Percentiles rank a stretch among this genome's conserved stretches.
Evolutionary conservation across 345 rosid genomes (phyloP).

Genomic region (Citrus hindsii): DNA sequence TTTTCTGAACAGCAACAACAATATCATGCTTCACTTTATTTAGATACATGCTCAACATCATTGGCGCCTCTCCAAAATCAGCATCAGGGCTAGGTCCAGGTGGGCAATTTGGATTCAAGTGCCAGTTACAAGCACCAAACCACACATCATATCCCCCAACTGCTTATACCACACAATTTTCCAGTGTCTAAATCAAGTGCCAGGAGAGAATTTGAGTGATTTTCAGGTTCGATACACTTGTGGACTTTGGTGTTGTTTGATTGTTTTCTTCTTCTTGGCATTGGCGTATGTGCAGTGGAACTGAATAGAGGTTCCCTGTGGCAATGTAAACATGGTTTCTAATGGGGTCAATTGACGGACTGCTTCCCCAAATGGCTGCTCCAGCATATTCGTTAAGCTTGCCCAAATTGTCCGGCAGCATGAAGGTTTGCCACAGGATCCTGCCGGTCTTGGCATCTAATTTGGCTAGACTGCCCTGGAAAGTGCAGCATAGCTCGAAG

Average conservation of each 20-base stretch:
- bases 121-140: conserved; percentile 23
- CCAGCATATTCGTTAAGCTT: conserved; percentile 21
- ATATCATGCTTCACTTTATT: conserved; percentile 16
- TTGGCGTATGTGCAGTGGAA: conserved; percentile 12
- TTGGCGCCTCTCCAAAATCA: conserved; percentile 33
- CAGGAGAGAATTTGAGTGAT: conserved; percentile 23
- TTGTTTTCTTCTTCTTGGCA: conserved; percentile 32
- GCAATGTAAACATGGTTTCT: conserved; percentile 31
- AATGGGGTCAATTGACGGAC: conserved; percentile 26
- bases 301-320: conserved; percentile 35
- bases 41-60: conserved; percentile 15
- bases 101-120: conserved; percentile 20
- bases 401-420: conserved; percentile 25
- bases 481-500: conserved; percentile 25
- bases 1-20: conserved; percentile 29
- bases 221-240: conserved; percentile 24
- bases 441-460: conserved; percentile 9
- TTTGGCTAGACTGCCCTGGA: conserved; percentile 27
- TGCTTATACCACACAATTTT: conserved; percentile 19
- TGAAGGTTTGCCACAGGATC: conserved; percentile 26
- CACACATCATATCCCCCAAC: conserved; percentile 34
- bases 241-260: conserved; percentile 19
- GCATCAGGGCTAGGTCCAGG: conserved; percentile 31
- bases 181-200: conserved; percentile 25
- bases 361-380: conserved; percentile 34